These are phyloP conservation scores for Colletotrichum orbiculare DNA, from an alignment of 2,329 filamentous ascomycete genomes.

Conservation along the genomic window DNA sequence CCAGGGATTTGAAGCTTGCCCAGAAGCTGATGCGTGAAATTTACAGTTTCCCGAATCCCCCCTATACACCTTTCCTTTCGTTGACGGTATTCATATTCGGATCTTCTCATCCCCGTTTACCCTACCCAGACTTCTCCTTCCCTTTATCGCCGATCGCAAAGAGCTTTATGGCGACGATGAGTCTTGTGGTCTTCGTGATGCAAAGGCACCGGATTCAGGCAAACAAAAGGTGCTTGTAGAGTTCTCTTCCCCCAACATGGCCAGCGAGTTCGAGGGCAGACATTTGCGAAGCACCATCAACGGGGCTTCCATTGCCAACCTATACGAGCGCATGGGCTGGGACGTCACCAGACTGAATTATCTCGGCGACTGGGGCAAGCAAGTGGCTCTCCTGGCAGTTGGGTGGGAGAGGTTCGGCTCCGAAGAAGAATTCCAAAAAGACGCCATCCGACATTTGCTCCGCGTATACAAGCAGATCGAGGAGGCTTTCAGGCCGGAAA, in stretches of 20 bases:
- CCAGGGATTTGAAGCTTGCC: fast-evolving
- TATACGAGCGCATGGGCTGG: constrained; percentile 77
- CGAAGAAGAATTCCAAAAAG: constrained; percentile 70
- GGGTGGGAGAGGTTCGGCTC: constrained; percentile 76
- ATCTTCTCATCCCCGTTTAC: constrained; percentile 73
- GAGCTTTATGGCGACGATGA: constrained; percentile 69
- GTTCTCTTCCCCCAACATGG: constrained; percentile 82
- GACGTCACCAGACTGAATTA: constrained; percentile 80
- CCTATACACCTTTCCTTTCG: constrained; percentile 64
- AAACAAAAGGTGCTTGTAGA: constrained; percentile 70
- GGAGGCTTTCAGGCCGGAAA: constrained; percentile 70
- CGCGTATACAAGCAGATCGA: constrained; percentile 79
- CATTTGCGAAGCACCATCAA: constrained; percentile 83
- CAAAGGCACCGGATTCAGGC: constrained; percentile 48
- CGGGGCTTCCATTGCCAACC: constrained; percentile 76
- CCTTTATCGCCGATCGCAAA: constrained; percentile 67
- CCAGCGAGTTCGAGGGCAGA: constrained; percentile 79
- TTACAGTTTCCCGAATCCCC: constrained; percentile 66
- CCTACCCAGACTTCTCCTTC: constrained; percentile 67
- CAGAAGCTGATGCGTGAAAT: neutral
- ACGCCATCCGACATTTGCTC: constrained; percentile 79
- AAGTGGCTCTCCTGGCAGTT: constrained; percentile 74
- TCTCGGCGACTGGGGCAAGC: constrained; percentile 83
- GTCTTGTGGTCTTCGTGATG: constrained; percentile 66
- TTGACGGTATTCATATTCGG: constrained; percentile 69